These are phyloP conservation scores for Termitomyces sp. DNA, from an alignment of 768 basidiomycete species.

Conservation along the genomic window DNA sequence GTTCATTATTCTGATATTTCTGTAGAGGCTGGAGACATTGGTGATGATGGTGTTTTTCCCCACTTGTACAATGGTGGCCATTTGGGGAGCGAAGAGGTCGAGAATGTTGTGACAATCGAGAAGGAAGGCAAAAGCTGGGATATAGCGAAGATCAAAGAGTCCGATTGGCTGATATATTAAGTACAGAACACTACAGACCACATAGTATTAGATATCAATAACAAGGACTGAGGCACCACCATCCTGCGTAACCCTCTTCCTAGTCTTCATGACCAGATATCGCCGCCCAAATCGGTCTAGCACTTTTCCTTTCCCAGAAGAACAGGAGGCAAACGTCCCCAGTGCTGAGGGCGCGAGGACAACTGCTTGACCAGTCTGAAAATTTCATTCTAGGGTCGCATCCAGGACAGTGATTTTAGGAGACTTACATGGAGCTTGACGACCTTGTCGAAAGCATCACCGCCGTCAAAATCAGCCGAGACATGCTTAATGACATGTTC, in stretches of 20 bases:
- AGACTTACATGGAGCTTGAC: slow-evolving; percentile 53
- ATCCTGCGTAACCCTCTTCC: slow-evolving; percentile 55
- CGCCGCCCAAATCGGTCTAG: slow-evolving; percentile 51
- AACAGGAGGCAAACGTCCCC: slow-evolving; percentile 28
- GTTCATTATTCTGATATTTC: not conserved
- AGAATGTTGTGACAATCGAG: slow-evolving; percentile 28
- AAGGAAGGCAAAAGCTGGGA: slow-evolving; percentile 27
- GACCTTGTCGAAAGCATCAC: slow-evolving; percentile 61
- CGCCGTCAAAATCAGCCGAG: slow-evolving; percentile 52
- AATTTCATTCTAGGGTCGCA: not conserved
- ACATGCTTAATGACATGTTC: slow-evolving; percentile 64
- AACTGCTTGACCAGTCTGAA: slow-evolving; percentile 69
- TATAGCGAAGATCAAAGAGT: slow-evolving; percentile 11
- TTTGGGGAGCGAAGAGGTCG: slow-evolving; percentile 40
- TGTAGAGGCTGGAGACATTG: slow-evolving; percentile 35
- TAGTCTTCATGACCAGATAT: slow-evolving; percentile 55
- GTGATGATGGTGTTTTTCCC: slow-evolving; percentile 44
- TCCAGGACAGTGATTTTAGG: not conserved
- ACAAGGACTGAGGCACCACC: slow-evolving; percentile 59
- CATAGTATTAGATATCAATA: slow-evolving; percentile 21
- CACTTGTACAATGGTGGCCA: slow-evolving; percentile 45
- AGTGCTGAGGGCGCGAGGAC: slow-evolving; percentile 63
- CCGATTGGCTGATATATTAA: slow-evolving; percentile 30
- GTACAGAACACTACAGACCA: not conserved
- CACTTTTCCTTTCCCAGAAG: slow-evolving; percentile 11